Conservation (phyloP, 2,329 filamentous ascomycete genomes). For the Aspergillus hiratsukae region DNA sequence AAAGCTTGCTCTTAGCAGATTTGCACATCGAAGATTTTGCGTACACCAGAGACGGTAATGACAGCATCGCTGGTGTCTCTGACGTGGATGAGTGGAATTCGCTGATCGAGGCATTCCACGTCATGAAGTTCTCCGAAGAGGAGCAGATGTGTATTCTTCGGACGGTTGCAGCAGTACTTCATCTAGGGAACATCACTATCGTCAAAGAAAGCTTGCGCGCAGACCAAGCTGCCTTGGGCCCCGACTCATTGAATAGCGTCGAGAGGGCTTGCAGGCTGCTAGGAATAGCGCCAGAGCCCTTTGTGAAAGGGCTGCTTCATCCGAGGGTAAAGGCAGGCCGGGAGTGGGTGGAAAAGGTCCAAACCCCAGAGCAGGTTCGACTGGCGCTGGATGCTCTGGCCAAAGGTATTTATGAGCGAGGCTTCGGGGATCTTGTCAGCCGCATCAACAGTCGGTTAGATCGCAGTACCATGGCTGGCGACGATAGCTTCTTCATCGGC, state of each 20-base stretch:
- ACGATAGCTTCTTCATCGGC: slow-evolving; percentile 93
- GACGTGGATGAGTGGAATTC: slow-evolving; percentile 86
- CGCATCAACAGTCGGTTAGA: slow-evolving; percentile 91
- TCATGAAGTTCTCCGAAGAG: slow-evolving; percentile 87
- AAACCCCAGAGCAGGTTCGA: slow-evolving; percentile 93
- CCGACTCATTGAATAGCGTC: slow-evolving; percentile 70
- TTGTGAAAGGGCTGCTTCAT: slow-evolving; percentile 82
- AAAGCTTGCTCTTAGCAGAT: slow-evolving; percentile 69
- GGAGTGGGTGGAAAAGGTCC: slow-evolving; percentile 98
- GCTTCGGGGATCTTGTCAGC: slow-evolving; percentile 86
- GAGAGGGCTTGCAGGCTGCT: slow-evolving; percentile 77
- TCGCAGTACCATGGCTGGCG: slow-evolving; percentile 71
- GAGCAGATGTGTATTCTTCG: slow-evolving; percentile 80
- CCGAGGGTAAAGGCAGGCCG: slow-evolving; percentile 91
- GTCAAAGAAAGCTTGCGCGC: slow-evolving; percentile 84
- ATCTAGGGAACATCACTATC: slow-evolving; percentile 87
- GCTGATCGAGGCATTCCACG: slow-evolving; percentile 83
- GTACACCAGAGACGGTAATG: slow-evolving; percentile 88
- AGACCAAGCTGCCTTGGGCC: slow-evolving; percentile 79
- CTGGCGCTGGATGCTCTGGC: slow-evolving; percentile 84
- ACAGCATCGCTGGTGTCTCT: slow-evolving; percentile 84
- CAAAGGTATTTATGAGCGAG: slow-evolving; percentile 96
- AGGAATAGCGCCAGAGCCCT: slow-evolving; percentile 78
- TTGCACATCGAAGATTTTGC: slow-evolving; percentile 80
- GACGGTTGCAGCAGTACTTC: slow-evolving; percentile 85